Conservation (phyloP, 2,329 filamentous ascomycete genomes). For the Ceratocystis alfenasii region DNA sequence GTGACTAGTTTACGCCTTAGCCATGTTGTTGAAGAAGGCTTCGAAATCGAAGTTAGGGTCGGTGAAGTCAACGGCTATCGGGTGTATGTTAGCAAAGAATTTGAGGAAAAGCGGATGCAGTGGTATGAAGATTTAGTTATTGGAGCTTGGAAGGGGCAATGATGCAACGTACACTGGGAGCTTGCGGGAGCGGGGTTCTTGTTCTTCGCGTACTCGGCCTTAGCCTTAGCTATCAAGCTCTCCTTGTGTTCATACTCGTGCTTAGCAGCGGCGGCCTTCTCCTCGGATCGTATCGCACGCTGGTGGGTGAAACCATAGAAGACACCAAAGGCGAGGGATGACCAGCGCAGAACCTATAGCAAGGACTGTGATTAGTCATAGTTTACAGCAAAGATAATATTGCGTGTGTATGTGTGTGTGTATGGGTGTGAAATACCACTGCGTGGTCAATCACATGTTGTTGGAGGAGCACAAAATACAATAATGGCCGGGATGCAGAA, state of each 20-base stretch:
- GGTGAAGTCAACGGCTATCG: constrained; percentile 43
- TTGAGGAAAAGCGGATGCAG: no score
- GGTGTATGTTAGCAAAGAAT: neutral
- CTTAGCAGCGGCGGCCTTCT: constrained; percentile 59
- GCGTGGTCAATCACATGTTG: constrained; percentile 1
- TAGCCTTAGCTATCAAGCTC: constrained; percentile 82
- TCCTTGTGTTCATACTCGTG: constrained; percentile 85
- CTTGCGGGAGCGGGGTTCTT: constrained; percentile 43
- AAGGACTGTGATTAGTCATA: constrained; percentile 16
- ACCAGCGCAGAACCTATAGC: constrained; percentile 86
- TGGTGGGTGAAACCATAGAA: constrained; percentile 97
- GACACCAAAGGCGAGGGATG: constrained; percentile 78
- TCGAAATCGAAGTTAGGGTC: constrained; percentile 91
- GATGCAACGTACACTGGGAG: constrained; percentile 26
- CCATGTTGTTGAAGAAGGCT: constrained; percentile 58
- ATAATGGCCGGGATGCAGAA: neutral
- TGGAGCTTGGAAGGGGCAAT: neutral
- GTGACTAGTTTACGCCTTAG: constrained; percentile 34
- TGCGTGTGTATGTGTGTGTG: neutral
- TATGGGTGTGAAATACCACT: neutral
- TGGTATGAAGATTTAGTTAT: neutral
- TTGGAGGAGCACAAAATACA: neutral
- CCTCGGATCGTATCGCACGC: constrained; percentile 58
- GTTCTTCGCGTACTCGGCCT: constrained; percentile 71
- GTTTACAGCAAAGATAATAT: neutral